phyloP scores from a whole-genome alignment of 208 protist species.

The Herpetomonas tarakana region DNA sequence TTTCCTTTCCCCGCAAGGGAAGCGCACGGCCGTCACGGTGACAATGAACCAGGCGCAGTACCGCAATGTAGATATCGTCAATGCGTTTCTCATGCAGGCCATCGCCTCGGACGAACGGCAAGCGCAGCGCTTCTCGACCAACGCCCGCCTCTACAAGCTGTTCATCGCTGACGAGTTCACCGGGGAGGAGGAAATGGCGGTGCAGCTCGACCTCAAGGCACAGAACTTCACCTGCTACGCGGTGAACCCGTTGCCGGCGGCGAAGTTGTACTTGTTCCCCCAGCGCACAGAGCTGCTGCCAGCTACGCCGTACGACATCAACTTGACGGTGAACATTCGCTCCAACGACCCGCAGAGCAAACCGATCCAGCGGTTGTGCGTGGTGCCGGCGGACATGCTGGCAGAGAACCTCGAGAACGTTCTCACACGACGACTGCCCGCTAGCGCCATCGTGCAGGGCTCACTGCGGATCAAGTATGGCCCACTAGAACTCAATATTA shows the following conservation, averaged over 20 bases:
- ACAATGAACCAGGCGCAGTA: constrained; percentile 45
- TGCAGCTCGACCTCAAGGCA: constrained; percentile 54
- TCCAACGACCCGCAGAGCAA: constrained; percentile 52
- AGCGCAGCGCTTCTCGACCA: constrained; percentile 61
- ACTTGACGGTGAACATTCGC: constrained; percentile 65
- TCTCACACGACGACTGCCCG: constrained; percentile 57
- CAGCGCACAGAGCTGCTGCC: constrained; percentile 59
- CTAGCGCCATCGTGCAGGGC: constrained; percentile 62
- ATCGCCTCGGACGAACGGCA: constrained; percentile 53
- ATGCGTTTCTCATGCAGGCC: constrained; percentile 62
- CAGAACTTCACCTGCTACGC: constrained; percentile 84
- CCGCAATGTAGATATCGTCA: constrained; percentile 77
- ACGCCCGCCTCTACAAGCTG: constrained; percentile 77
- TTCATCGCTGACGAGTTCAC: constrained; percentile 89
- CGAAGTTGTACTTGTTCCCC: constrained; percentile 74
- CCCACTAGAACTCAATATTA: constrained; percentile 82
- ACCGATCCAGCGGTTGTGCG: constrained; percentile 52
- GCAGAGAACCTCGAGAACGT: constrained; percentile 64
- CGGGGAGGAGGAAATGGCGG: constrained; percentile 82
- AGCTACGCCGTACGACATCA: constrained; percentile 63
- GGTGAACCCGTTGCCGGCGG: constrained; percentile 62
- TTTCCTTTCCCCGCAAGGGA: constrained; percentile 62
- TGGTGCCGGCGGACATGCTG: constrained; percentile 78
- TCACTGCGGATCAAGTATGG: constrained; percentile 84
- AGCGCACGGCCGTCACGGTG: constrained; percentile 45